Conservation (phyloP, 495 filamentous ascomycete genomes). For the Choiromyces venosus region DNA sequence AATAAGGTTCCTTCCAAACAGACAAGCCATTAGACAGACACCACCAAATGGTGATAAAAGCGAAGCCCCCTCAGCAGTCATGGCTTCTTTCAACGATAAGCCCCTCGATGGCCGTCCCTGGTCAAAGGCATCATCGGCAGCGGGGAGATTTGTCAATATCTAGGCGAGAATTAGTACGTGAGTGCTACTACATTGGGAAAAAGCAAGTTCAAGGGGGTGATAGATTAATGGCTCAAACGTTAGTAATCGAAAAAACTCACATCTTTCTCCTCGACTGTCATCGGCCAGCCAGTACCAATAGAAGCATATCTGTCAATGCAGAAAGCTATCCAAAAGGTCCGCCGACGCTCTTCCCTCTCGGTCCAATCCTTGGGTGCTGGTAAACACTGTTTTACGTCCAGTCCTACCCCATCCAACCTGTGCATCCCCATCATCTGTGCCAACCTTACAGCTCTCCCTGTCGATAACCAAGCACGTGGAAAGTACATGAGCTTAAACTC, state of each 20-base stretch:
- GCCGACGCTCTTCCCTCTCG: slow-evolving; percentile 80
- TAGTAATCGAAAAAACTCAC: slow-evolving; percentile 45
- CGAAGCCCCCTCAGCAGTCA: slow-evolving; percentile 63
- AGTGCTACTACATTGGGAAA: not conserved
- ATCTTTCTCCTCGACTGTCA: slow-evolving; percentile 88
- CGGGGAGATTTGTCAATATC: slow-evolving; percentile 78
- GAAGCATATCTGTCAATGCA: slow-evolving; percentile 87
- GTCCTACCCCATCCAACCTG: slow-evolving; percentile 73
- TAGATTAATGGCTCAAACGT: not conserved
- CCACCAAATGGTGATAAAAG: slow-evolving; percentile 74
- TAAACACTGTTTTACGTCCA: slow-evolving; percentile 89
- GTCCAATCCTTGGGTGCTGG: slow-evolving; percentile 85
- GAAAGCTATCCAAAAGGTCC: slow-evolving; percentile 94
- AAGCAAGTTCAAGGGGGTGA: slow-evolving; percentile 5
- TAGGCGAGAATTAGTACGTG: slow-evolving; percentile 39
- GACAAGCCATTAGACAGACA: slow-evolving; percentile 72
- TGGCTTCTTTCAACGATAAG: slow-evolving; percentile 62
- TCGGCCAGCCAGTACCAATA: slow-evolving; percentile 96
- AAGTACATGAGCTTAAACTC: slow-evolving; percentile 99
- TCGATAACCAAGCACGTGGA: slow-evolving; percentile 89
- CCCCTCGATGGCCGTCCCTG: slow-evolving; percentile 68
- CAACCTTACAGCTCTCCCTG: slow-evolving; percentile 69
- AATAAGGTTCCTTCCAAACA: slow-evolving; percentile 90
- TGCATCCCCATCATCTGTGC: slow-evolving; percentile 91
- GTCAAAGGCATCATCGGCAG: slow-evolving; percentile 80